These are phyloP conservation scores for Blastomyces parvus DNA, from an alignment of 2,329 filamentous ascomycete species.

Conservation along the genomic window DNA sequence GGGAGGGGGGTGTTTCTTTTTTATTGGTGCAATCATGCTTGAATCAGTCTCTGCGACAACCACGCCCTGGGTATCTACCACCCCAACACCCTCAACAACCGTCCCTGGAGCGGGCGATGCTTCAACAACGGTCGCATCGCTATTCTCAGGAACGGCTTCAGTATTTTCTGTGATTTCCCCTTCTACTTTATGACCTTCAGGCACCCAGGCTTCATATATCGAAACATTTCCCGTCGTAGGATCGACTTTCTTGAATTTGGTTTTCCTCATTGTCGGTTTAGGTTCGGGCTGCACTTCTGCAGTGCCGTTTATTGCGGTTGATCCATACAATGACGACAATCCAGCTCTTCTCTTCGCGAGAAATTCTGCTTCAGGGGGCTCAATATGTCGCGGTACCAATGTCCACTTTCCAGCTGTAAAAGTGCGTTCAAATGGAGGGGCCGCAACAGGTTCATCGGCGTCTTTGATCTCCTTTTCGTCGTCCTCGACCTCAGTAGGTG, in stretches of 20 bases:
- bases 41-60: slow-evolving; percentile 44
- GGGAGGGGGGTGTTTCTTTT: slow-evolving; percentile 56
- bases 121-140: slow-evolving; percentile 26
- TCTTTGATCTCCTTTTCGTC: slow-evolving; percentile 31
- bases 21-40: slow-evolving; percentile 39
- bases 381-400: slow-evolving; percentile 46
- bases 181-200: slow-evolving; percentile 68
- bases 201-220: slow-evolving; percentile 72
- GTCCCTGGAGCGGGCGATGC: slow-evolving; percentile 46
- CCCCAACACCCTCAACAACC: slow-evolving; percentile 49
- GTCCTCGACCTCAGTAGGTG: slow-evolving; percentile 32
- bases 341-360: slow-evolving; percentile 54
- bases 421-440: slow-evolving; percentile 34
- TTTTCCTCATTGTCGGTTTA: slow-evolving; percentile 59
- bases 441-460: slow-evolving; percentile 23
- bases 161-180: slow-evolving; percentile 63
- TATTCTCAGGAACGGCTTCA: slow-evolving; percentile 38
- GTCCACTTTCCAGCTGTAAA: slow-evolving; percentile 52
- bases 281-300: slow-evolving; percentile 10
- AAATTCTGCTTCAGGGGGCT: slow-evolving; percentile 52
- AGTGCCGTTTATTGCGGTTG: slow-evolving; percentile 24
- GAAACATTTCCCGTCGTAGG: slow-evolving; percentile 67
- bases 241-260: slow-evolving; percentile 69
- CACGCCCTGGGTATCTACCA: slow-evolving; percentile 53
- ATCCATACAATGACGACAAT: slow-evolving; percentile 44